Base-by-base conservation (phyloP, 106 monocot species). In the Chionographis japonica region DNA sequence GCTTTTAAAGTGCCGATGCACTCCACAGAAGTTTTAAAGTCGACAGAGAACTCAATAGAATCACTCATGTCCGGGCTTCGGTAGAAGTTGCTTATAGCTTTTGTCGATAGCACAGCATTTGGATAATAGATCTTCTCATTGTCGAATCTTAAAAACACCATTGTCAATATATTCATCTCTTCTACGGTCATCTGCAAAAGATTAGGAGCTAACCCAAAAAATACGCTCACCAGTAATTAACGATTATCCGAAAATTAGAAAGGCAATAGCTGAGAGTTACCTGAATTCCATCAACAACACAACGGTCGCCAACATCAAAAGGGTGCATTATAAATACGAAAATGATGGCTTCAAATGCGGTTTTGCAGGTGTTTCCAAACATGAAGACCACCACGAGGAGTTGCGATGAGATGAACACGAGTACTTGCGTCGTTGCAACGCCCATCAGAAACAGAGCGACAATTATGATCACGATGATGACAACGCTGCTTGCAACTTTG, bases 401-500 rank as follows among this genome's bases (percentile, higher is more conserved):
- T 19, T 58, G 58, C 9, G 58, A 58, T 0, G 8, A 20, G 27
- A 58, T 58, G 6, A 58, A 9, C n/a, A 58, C 58, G 27, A 58
- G 9, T 20, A 58, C 17, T 20, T 20, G 58, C 10, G 58, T 58
- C 4, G 58, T 58, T 27, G 58, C 58, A 58, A 58, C 4, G 19
- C 20, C 20, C 17, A 58, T 17, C 17, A 19, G 3, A 27, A 58
- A 19, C 8, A 58, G 58, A 17, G 8, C 9, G 20, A 58, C 4
- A 1, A 17, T 17, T 6, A 20, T 7, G 17, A 58, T 27, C 17
- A 58, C 27, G 9, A 58, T 20, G n/a, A 83, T 37, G 7, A 84
- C 89, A 6, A 89, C 37, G 9, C 56, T 41, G 3, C 77, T 72
- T 46, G 79, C 75, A 52, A 97, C 84, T 40, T 68, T 81, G 68